Evolutionary conservation across 2,329 filamentous ascomycete genomes (phyloP), one percentile per base, ranked within the genome.

Genomic region (Epichloe sylvatica): DNA sequence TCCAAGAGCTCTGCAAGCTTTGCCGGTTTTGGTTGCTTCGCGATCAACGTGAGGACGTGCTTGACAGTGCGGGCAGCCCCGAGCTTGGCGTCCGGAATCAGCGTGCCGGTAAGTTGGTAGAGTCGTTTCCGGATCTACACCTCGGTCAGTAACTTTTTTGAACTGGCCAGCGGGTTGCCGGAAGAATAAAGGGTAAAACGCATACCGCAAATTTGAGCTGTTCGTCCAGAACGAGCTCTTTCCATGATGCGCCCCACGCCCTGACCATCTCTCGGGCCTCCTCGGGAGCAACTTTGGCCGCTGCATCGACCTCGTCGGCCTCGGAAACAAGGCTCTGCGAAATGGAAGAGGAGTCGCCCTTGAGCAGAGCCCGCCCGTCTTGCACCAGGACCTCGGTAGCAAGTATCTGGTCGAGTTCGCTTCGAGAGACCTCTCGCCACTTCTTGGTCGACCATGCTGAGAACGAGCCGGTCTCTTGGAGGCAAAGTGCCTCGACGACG

Each of bases 61-160:
- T 71, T 69, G 37, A 80, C 70, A 8, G 74, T 81, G 47, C 65
- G 66, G 53, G 80, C 71, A 42, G 71, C 69, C 46, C 70, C 68
- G 53, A 94, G 75, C 56, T 77, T 75, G 44, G 78, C 71, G 66
- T 96, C 91, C 15, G 84, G 73, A 55, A 95, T 72, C 52, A 79
- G 77, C 53, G 81, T 78, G 53, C 87, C 86, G n/a, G 84, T 90
- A 52, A 94, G 73, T 64, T 92, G 85, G 64, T 84, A 80, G 53
- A 89, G 70, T 52, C 87, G 83, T 69, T 95, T 94, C 59, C 82
- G 70, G 55, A 92, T 75, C 90, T 96, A 7, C 34, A 35, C 30
- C 30, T 30, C 3, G 30, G 3, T 30, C 1, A 30, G 30, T 4
- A 30, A 11, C 3, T 25, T 25, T 7, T 25, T 7, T 7, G 1